Base-by-base conservation (phyloP, 345 rosid genomes). In the Odontarrhena argentea region DNA sequence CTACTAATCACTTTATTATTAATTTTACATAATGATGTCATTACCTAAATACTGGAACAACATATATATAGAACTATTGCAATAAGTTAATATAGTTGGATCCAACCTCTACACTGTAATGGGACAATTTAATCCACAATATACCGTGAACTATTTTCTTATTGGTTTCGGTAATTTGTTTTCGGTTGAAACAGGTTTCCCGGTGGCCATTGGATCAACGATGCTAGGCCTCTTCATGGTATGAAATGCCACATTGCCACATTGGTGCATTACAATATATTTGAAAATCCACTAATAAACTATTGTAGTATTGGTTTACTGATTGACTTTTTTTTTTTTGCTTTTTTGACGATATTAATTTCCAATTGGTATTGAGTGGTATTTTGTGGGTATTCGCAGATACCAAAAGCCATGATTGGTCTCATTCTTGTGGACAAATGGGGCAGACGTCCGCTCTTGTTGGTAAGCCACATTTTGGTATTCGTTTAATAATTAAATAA, bases 361-460 rank as follows among this genome's bases (percentile, higher is more conserved):
- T 7, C 11, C 13, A 5, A 9, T 43, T 26, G 15, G 24, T 51
- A 18, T 32, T 26, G 22, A 52, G 28, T 18, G n/a, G 10, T 34
- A 25, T 60, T 2, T 25, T 0, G 15, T 53, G 55, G 53, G 46
- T 48, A 30, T 42, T 50, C 2, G 11, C 78, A 82, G 85, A 41
- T 82, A 45, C 73, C 81, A 12, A 51, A 50, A 15, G 35, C 61
- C 10, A 13, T 73, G 59, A 9, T 67, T 6, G 66, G 77, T 58
- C 14, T 80, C 8, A 14, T 78, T 25, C 65, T 86, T 6, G 71
- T 79, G 5, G 91, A 81, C 60, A 78, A 50, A 66, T 74, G 56
- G 60, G 91, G 88, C 37, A 80, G 86, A 67, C 74, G 84, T 22
- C 79, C 85, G 2, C 82, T 83, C 36, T 76, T 83, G 24, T 52